Evolutionary conservation across 1,139 yeast species (phyloP).

Genomic region (Geotrichum bryndzae): DNA sequence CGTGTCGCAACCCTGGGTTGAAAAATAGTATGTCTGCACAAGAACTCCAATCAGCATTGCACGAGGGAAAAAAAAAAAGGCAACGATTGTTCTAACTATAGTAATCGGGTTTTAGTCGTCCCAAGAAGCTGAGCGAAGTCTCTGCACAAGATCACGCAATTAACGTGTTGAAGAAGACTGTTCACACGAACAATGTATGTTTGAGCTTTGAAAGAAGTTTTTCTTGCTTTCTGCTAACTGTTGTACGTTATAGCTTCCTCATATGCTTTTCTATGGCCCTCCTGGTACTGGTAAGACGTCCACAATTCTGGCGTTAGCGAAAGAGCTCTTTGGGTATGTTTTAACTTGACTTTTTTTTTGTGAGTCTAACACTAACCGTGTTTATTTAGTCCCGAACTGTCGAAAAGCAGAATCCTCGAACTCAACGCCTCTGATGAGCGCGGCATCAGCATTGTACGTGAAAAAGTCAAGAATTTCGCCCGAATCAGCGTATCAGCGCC

Average conservation of each 20-base stretch:
- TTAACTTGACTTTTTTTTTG: not conserved
- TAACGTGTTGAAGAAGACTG: constrained; percentile 70
- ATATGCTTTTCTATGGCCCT: constrained; percentile 94
- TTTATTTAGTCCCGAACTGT: constrained; percentile 37
- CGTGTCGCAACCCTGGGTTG: constrained; percentile 56
- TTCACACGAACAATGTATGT: constrained; percentile 60
- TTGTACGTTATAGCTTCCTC: constrained; percentile 45
- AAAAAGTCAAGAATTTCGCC: constrained; percentile 88
- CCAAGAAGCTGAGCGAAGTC: constrained; percentile 75
- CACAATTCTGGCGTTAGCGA: constrained; percentile 81
- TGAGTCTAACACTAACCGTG: not conserved
- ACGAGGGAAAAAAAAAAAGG: not conserved
- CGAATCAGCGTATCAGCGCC: constrained; percentile 82
- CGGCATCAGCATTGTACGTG: constrained; percentile 88
- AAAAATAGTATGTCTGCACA: constrained; percentile 47
- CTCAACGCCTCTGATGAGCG: constrained; percentile 95
- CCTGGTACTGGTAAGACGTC: constrained; percentile 98
- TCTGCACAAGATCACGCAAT: constrained; percentile 91
- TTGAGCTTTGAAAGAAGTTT: not conserved
- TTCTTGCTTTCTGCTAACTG: not conserved
- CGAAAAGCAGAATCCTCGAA: constrained; percentile 76
- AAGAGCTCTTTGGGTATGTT: constrained; percentile 59
- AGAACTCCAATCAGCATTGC: not conserved
- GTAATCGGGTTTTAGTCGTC: constrained; percentile 45
- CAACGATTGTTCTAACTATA: not conserved